phyloP scores from a whole-genome alignment of 257 asterid genomes.

The Prunella vulgaris region DNA sequence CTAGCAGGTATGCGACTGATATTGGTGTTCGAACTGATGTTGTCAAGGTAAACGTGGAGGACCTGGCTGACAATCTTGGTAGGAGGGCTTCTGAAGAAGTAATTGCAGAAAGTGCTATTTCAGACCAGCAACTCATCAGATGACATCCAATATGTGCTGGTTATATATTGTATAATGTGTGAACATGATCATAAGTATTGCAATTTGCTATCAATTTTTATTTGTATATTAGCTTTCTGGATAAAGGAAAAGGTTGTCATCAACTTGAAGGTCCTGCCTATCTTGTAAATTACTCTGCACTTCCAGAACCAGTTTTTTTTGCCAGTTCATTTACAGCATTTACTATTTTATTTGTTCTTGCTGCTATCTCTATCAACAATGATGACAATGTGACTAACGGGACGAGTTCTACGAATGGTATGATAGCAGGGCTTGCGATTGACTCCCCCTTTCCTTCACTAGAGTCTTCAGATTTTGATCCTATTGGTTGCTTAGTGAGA shows the following conservation, averaged over 20 bases:
- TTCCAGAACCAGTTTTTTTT: slow-evolving; percentile 39
- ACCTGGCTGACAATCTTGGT: slow-evolving; percentile 49
- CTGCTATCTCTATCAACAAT: slow-evolving; percentile 50
- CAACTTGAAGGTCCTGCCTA: slow-evolving; percentile 8
- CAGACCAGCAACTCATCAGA: slow-evolving; percentile 22
- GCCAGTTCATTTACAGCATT: slow-evolving; percentile 45
- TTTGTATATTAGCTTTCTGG: neutral
- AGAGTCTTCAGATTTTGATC: neutral
- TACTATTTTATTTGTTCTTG: slow-evolving; percentile 44
- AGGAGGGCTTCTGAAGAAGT: slow-evolving; percentile 31
- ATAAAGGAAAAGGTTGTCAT: neutral
- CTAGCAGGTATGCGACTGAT: slow-evolving; percentile 78
- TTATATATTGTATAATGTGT: neutral
- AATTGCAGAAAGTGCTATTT: slow-evolving; percentile 23
- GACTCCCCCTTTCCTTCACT: slow-evolving; percentile 17
- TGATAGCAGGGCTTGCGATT: neutral
- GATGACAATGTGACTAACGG: slow-evolving; percentile 53
- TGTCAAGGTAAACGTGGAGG: slow-evolving; percentile 70
- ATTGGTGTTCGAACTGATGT: slow-evolving; percentile 74
- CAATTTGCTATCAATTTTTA: neutral
- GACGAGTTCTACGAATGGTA: slow-evolving; percentile 35
- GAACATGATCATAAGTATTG: neutral
- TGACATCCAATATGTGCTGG: slow-evolving; percentile 22
- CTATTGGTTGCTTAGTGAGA: slow-evolving; percentile 22
- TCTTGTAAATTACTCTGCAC: slow-evolving; percentile 18